Base-by-base conservation (phyloP, 768 basidiomycete genomes). In the Lactifluus pinguis region DNA sequence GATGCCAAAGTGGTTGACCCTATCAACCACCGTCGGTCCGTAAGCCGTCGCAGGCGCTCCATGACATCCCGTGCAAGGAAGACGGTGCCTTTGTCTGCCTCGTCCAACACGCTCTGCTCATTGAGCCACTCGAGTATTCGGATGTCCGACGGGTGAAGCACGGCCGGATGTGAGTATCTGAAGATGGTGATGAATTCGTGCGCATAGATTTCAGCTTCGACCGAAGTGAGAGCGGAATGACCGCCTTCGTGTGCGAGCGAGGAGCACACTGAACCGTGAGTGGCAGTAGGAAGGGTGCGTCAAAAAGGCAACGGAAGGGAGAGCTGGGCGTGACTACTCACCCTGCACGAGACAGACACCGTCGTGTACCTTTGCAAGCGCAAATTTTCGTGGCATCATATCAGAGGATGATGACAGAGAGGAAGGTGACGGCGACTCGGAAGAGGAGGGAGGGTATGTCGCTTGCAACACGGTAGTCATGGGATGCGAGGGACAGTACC, bases 141-240 rank as follows among this genome's bases (percentile, higher is more conserved):
- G 45, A 75, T 62, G 67, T 75, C 74, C 2, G 72, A 65, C n/a
- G 74, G 72, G 62, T 74, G 74, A 29, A 75, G 67, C 39, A 66
- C 55, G 17, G 71, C 67, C 53, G 65, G 59, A 61, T 74, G 72
- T 39, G 74, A 73, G 67, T 70, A 74, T 53, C 74, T 72, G 70
- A 75, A 75, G 65, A 72, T 72, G 56, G 71, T 74, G 69, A 72
- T 72, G 70, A 75, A 75, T 55, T 74, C 74, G 70, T 75, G 74
- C 29, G 71, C 69, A 64, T 73, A 75, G 58, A 75, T 68, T 45
- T 64, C 59, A 25, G 71, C 70, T 68, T 72, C 71, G 29, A 72
- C 64, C 42, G 62, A 65, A 61, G 65, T 62, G 53, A 72, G 70
- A 17, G 72, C 69, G 44, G 72, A 71, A 19, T 58, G 61, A 52